These are phyloP conservation scores for Paraconiothyrium sp. DNA, from an alignment of 2,329 filamentous ascomycete species.

Conservation along the genomic window DNA sequence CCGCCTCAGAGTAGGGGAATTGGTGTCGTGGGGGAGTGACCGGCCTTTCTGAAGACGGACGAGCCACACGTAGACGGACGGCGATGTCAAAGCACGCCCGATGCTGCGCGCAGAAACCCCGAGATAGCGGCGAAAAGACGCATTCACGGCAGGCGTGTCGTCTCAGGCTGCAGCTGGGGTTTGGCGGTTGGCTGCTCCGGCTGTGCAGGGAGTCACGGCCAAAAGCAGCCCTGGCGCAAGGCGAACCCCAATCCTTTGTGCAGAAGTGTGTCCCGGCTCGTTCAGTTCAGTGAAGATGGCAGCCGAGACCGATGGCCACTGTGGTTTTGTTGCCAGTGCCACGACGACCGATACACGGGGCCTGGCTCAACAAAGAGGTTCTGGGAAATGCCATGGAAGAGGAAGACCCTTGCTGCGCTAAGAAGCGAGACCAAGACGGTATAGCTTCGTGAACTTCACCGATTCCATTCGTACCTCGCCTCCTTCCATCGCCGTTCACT, in stretches of 20 bases:
- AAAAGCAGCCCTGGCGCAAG: neutral
- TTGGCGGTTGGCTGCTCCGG: neutral
- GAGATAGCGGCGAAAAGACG: constrained; percentile 23
- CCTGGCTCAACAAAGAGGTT: constrained; percentile 5
- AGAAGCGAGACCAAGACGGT: constrained; percentile 1
- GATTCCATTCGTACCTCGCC: constrained; percentile 30
- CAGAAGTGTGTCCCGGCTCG: neutral
- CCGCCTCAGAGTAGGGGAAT: constrained; percentile 10
- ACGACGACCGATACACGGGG: neutral
- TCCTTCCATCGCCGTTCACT: constrained; percentile 30
- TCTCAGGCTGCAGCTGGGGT: constrained; percentile 11
- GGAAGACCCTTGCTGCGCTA: neutral
- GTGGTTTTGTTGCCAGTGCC: neutral
- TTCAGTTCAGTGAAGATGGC: no score
- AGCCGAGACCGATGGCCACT: neutral
- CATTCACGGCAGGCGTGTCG: neutral
- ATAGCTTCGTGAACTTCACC: constrained; percentile 7
- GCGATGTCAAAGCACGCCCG: constrained; percentile 26
- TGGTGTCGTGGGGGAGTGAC: neutral
- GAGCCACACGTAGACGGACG: constrained; percentile 10
- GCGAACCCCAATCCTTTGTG: neutral
- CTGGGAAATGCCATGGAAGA: neutral
- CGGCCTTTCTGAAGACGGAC: neutral
- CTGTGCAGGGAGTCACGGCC: constrained; percentile 1
- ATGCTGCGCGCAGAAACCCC: constrained; percentile 14